Evolutionary conservation across 768 basidiomycete species (phyloP), one percentile per base, ranked within the genome.

Genomic region (Leccinum broughii): DNA sequence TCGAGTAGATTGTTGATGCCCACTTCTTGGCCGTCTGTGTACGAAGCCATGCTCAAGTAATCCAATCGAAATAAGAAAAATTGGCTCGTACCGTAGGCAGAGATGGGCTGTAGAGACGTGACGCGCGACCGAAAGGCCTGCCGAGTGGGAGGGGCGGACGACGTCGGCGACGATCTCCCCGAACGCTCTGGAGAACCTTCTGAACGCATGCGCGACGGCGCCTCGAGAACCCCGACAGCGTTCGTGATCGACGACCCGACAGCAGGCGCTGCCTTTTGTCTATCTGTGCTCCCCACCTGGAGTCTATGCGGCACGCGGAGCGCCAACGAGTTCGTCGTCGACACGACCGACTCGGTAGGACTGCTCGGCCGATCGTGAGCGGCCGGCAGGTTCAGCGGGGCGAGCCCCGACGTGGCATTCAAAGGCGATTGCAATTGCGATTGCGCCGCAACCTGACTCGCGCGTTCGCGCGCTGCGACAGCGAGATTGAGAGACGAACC

Each of bases 1-100:
- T 98, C 97, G 22, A 99, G 78, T 13, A 98, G 78, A 53, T 91
- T 90, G 68, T 84, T 90, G 66, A 98, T 92, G 9, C 90, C 92
- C 49, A 91, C 87, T 68, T 98, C 96, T 67, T 90, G 90, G 0
- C 91, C 91, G 65, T 97, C 95, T 95, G 67, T 94, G 67, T 32
- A 61, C 1, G 3, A 28, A n/a, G 5, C 9, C 17, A 52, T 10
- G 24, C 3, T 24, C 69, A n/a, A 68, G 20, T 17, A 26, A 55
- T 15, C 15, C 11, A 26, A 56, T 32, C 34, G 14, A 3, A 14
- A 51, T 1, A 17, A 15, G 9, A 30, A 5, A 22, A 22, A 37
- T 32, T 26, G 3, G 37, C 50, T 37, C 83, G 51, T 66, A 91
- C 91, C 90, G 64, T 90, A 90, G 2, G 84, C 86, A 2, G 88